These are phyloP conservation scores for Hymenoscyphus occultus DNA, from an alignment of 2,329 filamentous ascomycete genomes.

Conservation along the genomic window DNA sequence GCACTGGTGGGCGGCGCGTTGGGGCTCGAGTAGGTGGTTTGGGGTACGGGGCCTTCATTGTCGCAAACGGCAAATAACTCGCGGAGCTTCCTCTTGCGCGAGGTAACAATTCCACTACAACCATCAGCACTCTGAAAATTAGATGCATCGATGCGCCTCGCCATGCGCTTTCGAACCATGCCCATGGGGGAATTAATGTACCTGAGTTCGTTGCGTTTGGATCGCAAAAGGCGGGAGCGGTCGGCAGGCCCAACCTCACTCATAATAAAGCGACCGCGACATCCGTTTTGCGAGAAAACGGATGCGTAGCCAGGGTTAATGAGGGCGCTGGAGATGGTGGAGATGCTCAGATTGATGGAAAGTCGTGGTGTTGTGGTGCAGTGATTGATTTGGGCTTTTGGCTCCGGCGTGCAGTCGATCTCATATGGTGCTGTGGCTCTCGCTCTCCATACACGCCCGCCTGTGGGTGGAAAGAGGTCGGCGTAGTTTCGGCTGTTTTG, in stretches of 20 bases:
- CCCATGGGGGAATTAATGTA: conserved; percentile 40
- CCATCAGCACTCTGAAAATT: conserved; percentile 32
- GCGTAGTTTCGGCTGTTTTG: background rate
- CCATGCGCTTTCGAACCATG: conserved; percentile 27
- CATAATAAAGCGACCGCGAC: conserved; percentile 67
- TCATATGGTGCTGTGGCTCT: background rate
- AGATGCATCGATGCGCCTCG: conserved; percentile 26
- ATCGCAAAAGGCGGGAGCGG: conserved; percentile 64
- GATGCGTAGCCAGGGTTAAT: conserved; percentile 45
- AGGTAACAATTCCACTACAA: conserved; percentile 68
- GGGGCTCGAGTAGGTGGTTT: conserved; percentile 53
- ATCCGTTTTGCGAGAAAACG: conserved; percentile 66
- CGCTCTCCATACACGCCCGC: background rate
- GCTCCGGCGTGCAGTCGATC: background rate
- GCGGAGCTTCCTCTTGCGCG: conserved; percentile 87
- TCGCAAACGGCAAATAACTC: conserved; percentile 82
- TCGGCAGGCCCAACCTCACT: conserved; percentile 67
- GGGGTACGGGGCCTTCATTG: conserved; percentile 56
- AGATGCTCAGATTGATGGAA: conserved; percentile 27
- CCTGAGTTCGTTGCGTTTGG: conserved; percentile 61
- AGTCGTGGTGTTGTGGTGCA: conserved; percentile 27
- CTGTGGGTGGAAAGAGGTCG: background rate
- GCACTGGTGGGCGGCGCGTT: conserved; percentile 53
- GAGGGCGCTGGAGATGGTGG: conserved; percentile 36
- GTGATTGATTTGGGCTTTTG: conserved; percentile 1